Percentiles rank a stretch among this genome's conserved stretches.
Evolutionary conservation across 768 basidiomycete genomes (phyloP).

Genomic region (Suillus subalutaceus): DNA sequence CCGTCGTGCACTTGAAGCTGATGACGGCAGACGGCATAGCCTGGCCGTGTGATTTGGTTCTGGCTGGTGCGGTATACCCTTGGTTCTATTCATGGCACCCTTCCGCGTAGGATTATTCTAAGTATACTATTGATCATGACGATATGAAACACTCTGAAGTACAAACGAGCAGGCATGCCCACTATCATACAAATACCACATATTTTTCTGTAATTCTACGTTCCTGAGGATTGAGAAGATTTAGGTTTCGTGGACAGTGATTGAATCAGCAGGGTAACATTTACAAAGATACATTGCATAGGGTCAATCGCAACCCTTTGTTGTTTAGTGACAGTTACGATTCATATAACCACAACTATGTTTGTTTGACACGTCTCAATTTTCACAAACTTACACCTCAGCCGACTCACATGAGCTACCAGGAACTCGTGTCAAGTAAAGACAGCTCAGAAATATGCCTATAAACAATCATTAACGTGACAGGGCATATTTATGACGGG

Average conservation of each 20-base stretch:
- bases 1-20: slow-evolving; percentile 41
- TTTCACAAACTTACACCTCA: slow-evolving; percentile 9
- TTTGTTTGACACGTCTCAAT: slow-evolving; percentile 2
- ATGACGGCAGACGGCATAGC: slow-evolving; percentile 66
- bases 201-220: slow-evolving; percentile 32
- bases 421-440: slow-evolving; percentile 5
- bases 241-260: neutral
- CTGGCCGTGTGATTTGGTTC: slow-evolving; percentile 53
- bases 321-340: neutral
- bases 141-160: slow-evolving; percentile 21
- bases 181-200: slow-evolving; percentile 28
- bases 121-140: slow-evolving; percentile 32
- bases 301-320: slow-evolving; percentile 7
- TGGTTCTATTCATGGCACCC: slow-evolving; percentile 23
- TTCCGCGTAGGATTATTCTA: slow-evolving; percentile 35
- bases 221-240: neutral
- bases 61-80: slow-evolving; percentile 12
- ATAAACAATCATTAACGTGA: slow-evolving; percentile 6
- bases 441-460: slow-evolving; percentile 33
- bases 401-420: slow-evolving; percentile 4
- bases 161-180: slow-evolving; percentile 13
- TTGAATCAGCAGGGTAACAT: neutral
- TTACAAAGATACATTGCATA: slow-evolving; percentile 4
- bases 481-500: slow-evolving; percentile 3
- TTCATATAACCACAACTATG: slow-evolving; percentile 4